A percentile compares a stretch with the other conserved stretches of the same genome.
Conservation (phyloP, 495 filamentous ascomycete genomes). For the Penicillium angulare region DNA sequence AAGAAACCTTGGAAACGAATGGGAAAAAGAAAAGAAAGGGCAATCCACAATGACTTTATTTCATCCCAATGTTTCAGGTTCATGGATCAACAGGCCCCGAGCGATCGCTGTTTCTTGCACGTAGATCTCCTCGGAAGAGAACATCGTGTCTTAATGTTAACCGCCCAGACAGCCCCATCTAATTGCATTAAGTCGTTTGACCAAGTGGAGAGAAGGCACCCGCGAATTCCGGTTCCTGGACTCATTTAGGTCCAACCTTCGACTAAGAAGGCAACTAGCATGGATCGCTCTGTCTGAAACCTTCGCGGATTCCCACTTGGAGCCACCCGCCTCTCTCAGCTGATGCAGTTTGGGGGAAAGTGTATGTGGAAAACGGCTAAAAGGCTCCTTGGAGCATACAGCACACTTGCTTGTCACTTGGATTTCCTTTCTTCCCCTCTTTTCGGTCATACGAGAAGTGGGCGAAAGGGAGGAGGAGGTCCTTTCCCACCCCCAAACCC, state of each 20-base stretch:
- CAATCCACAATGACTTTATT: neutral
- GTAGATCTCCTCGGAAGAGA: conserved; percentile 12
- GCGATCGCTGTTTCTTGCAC: conserved; percentile 4
- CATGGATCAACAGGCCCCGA: too few relatives aligned
- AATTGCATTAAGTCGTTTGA: conserved; percentile 17
- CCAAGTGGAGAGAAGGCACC: neutral
- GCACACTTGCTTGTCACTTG: too few relatives aligned
- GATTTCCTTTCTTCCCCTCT: neutral
- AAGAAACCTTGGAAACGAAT: too few relatives aligned
- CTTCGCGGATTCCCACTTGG: neutral
- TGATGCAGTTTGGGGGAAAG: neutral
- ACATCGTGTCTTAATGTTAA: conserved; percentile 11
- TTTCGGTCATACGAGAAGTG: neutral
- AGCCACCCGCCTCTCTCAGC: neutral
- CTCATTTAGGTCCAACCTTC: neutral
- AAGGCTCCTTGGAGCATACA: too few relatives aligned
- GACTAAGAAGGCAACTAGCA: conserved; percentile 22
- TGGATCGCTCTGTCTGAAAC: conserved; percentile 16
- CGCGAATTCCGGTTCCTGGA: conserved; percentile 8
- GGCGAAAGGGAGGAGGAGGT: neutral
- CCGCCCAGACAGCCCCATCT: conserved; percentile 8
- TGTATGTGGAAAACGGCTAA: neutral
- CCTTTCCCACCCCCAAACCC: too few relatives aligned
- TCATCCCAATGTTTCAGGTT: conserved; percentile 3
- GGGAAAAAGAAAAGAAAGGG: too few relatives aligned